A percentile compares a stretch with the other conserved stretches of the same genome.
phyloP scores from a whole-genome alignment of 2,329 filamentous ascomycete genomes.

The Talaromyces pinophilus region DNA sequence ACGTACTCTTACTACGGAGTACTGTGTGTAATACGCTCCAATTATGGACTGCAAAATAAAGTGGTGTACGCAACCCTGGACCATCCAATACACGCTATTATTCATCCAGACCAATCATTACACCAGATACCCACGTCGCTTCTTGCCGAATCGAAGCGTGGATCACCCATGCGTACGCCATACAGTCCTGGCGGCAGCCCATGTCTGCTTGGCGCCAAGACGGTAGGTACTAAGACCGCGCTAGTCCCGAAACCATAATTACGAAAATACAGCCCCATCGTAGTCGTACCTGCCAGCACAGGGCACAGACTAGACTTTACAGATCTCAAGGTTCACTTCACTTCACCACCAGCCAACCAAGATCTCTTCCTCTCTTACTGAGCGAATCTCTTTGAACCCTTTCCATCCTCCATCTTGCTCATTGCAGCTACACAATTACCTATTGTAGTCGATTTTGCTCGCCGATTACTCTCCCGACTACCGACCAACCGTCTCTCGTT shows the following conservation, averaged over 20 bases:
- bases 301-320: neutral
- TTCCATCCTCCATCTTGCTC: neutral
- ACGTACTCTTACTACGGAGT: neutral
- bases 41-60: neutral
- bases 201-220: neutral
- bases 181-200: neutral
- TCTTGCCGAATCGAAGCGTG: neutral
- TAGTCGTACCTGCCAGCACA: neutral
- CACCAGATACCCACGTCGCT: neutral
- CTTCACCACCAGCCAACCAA: slow-evolving; percentile 1
- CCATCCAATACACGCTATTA: neutral
- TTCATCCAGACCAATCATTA: neutral
- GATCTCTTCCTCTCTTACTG: neutral
- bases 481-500: neutral
- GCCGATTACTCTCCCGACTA: neutral
- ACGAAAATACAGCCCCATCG: neutral
- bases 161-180: neutral
- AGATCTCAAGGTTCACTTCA: neutral
- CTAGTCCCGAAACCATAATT: neutral
- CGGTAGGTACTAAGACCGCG: neutral
- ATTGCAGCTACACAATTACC: neutral
- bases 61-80: neutral
- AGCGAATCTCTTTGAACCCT: neutral
- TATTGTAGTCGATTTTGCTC: neutral
- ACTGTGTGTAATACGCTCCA: neutral